A percentile compares a stretch with the other conserved stretches of the same genome.
These are phyloP conservation scores for Plenodomus lindquistii DNA, from an alignment of 2,329 filamentous ascomycete genomes.

Conservation along the genomic window DNA sequence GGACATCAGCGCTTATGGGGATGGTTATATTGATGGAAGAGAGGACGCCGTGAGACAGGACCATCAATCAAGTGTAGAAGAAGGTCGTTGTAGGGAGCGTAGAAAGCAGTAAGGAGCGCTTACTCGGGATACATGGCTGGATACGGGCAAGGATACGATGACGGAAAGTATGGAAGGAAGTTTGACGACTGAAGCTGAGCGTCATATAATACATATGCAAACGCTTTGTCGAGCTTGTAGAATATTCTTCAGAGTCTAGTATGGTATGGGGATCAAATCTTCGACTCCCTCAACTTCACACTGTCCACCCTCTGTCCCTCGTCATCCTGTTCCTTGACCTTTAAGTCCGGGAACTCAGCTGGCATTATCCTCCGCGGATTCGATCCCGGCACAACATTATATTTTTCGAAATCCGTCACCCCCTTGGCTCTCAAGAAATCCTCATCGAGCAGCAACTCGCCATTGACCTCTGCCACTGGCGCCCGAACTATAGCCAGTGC, in stretches of 20 bases:
- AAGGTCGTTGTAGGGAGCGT: neutral
- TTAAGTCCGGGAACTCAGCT: conserved; percentile 66
- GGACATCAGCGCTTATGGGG: too few species aligned
- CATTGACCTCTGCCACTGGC: conserved; percentile 67
- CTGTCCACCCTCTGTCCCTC: conserved; percentile 76
- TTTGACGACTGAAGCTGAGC: neutral
- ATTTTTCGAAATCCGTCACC: conserved; percentile 72
- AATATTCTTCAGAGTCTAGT: neutral
- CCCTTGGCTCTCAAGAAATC: conserved; percentile 73
- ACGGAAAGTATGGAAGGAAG: neutral
- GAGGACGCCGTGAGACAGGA: too few species aligned
- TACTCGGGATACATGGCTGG: neutral
- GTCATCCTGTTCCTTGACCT: conserved; percentile 77
- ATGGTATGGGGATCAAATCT: conserved; percentile 16
- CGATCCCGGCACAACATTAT: conserved; percentile 67
- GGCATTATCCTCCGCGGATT: conserved; percentile 80
- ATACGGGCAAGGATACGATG: neutral
- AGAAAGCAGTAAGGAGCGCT: neutral
- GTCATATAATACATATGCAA: neutral
- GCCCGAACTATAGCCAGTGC: conserved; percentile 71
- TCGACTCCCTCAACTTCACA: conserved; percentile 34
- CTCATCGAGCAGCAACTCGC: conserved; percentile 74
- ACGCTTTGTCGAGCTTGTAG: too few species aligned
- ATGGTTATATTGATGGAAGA: too few species aligned
- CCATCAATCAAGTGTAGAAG: too few species aligned